Percentiles rank a stretch among this genome's conserved stretches.
Evolutionary conservation across 768 basidiomycete species (phyloP).

Genomic region (Cystofilobasidium bisporidii): DNA sequence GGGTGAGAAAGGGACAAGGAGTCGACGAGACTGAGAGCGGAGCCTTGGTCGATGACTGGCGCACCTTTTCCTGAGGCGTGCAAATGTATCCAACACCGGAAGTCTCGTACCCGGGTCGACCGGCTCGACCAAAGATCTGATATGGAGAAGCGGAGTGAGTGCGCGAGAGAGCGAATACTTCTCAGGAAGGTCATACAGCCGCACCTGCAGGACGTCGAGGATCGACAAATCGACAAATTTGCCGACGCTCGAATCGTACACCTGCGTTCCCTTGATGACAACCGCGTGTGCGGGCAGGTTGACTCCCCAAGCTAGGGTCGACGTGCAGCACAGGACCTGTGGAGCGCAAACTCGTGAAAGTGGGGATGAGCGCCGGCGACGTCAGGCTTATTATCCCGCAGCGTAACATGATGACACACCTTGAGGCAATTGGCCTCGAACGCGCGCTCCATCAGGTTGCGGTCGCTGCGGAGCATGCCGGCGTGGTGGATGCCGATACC

Average conservation of each 20-base stretch:
- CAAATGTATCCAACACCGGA: constrained; percentile 97
- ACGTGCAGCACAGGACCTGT: constrained; percentile 96
- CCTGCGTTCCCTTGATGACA: constrained; percentile 92
- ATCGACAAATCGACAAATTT: constrained; percentile 85
- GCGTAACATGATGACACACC: constrained; percentile 50
- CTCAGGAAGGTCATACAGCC: not conserved
- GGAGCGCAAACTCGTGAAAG: too few species aligned
- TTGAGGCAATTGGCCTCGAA: constrained; percentile 87
- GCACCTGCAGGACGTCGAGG: constrained; percentile 69
- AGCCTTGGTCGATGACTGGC: too few species aligned
- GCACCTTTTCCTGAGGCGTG: constrained; percentile 72
- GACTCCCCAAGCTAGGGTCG: constrained; percentile 98
- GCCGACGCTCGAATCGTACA: constrained; percentile 85
- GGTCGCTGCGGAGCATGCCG: constrained; percentile 87
- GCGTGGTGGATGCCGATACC: constrained; percentile 76
- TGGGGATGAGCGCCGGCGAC: too few species aligned
- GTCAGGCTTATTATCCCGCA: too few species aligned
- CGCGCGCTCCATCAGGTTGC: constrained; percentile 90
- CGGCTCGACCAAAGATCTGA: constrained; percentile 92
- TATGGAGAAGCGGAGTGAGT: too few species aligned
- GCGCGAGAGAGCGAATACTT: too few species aligned
- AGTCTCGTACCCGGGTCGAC: constrained; percentile 53
- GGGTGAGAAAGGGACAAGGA: not conserved
- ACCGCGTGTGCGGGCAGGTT: constrained; percentile 99
- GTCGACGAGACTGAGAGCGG: too few species aligned